Evolutionary conservation across 2,329 filamentous ascomycete genomes (phyloP).

Genomic region (Botrytis cinerea): DNA sequence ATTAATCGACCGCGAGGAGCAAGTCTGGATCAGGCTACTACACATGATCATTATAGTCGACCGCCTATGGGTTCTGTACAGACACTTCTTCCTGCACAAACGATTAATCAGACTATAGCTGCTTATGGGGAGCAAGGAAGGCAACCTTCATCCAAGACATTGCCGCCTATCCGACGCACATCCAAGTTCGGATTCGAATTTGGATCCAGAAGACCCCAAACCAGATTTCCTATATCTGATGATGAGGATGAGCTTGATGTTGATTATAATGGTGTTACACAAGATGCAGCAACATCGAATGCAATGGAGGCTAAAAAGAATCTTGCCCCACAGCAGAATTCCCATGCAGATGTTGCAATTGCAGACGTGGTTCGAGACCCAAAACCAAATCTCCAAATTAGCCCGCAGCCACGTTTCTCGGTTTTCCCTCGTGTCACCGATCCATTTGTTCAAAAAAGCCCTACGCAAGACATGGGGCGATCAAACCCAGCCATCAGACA

Average conservation of each 20-base stretch:
- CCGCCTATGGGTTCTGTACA: constrained; percentile 19
- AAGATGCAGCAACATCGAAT: background rate
- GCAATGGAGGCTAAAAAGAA: background rate
- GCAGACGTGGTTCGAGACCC: background rate
- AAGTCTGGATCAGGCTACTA: constrained; percentile 22
- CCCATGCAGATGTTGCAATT: background rate
- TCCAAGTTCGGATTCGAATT: constrained; percentile 56
- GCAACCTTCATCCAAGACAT: constrained; percentile 44
- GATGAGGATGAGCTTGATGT: constrained; percentile 30
- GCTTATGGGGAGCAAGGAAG: constrained; percentile 23
- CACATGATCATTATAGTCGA: background rate
- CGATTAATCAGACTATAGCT: background rate
- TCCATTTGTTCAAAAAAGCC: constrained; percentile 1
- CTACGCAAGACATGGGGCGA: background rate
- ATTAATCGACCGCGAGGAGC: constrained; percentile 32
- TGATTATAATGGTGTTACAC: background rate
- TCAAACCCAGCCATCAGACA: background rate
- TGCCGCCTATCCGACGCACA: constrained; percentile 60
- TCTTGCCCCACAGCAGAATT: background rate
- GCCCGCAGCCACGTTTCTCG: constrained; percentile 5
- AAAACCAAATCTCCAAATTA: background rate
- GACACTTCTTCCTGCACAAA: constrained; percentile 2
- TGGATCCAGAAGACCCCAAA: constrained; percentile 38
- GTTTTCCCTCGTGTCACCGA: constrained; percentile 9
- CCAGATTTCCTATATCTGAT: constrained; percentile 35